Evolutionary conservation across 805 yeast species (phyloP), one percentile per base, ranked within the genome.

Genomic region (Kodamaea kaohsiungensis): DNA sequence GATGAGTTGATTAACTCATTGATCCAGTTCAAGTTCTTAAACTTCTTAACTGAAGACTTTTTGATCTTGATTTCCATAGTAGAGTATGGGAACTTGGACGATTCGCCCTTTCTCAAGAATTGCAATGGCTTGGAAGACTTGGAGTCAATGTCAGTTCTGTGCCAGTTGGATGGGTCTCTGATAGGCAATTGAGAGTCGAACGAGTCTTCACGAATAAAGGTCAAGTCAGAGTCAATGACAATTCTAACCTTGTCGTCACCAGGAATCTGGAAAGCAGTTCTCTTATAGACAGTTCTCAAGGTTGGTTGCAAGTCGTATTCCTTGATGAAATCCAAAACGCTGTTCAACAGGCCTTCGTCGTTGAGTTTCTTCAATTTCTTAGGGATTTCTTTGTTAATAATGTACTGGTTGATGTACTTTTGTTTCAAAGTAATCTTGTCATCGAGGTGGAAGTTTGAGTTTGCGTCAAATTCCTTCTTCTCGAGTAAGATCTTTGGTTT

Each of bases 241-340:
- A 95, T 86, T 68, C 98, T 85, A 39, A 92, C 87, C 65, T 93
- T 83, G 68, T 92, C 96, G 68, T 95, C 98, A 55, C 98, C 98
- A 2, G 99, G 99, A 63, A 93, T 93, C 77, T 93, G 98, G 78
- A 95, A 93, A 2, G 98, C 98, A 5, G 97, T 89, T 70, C 98
- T 82, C 43, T 91, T 89, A 74, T 89, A 91, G 38, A 87, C 83
- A 9, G 97, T 83, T 74, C 98, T 85, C 67, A 95, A 73, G 39
- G 89, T 83, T 12, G 99, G 99, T 71, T 90, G 89, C 59, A 93
- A 78, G 56, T 84, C 80, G 61, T 85, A 79, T 51, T 84, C 84
- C 42, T 71, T 66, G 57, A 93, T 87, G 64, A 86, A 88, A 12
- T 73, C 68, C 64, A 87, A 86, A 51, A 91, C 72, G 51, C 80